Percentiles rank a stretch among this genome's conserved stretches.
Evolutionary conservation across 495 filamentous ascomycete species (phyloP).

Genomic region (Trichoderma gamsii): DNA sequence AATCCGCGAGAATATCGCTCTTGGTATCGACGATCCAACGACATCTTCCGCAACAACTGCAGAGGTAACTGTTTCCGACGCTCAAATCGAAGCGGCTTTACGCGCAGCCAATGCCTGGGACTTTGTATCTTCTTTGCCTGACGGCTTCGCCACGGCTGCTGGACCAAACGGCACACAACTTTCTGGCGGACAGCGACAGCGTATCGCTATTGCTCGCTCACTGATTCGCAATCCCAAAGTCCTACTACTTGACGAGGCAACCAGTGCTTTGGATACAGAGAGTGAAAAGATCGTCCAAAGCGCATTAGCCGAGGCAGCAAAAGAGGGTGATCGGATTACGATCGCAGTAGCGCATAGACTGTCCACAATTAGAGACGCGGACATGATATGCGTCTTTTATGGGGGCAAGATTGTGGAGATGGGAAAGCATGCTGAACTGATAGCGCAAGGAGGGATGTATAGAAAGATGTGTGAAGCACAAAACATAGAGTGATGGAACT

Average conservation of each 20-base stretch:
- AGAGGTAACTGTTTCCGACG: slow-evolving; percentile 25
- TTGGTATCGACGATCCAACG: slow-evolving; percentile 28
- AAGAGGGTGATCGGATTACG: slow-evolving; percentile 13
- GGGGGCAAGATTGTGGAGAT: slow-evolving; percentile 14
- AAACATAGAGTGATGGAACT: slow-evolving; percentile 15
- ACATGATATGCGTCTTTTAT: slow-evolving; percentile 16
- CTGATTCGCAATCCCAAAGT: slow-evolving; percentile 62
- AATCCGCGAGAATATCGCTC: slow-evolving; percentile 41
- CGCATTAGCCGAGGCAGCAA: slow-evolving; percentile 30
- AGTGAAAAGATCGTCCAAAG: slow-evolving; percentile 35
- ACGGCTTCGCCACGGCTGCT: slow-evolving; percentile 47
- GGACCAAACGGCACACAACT: slow-evolving; percentile 54
- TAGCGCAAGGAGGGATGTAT: slow-evolving; percentile 15
- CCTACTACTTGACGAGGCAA: slow-evolving; percentile 73
- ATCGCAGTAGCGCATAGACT: slow-evolving; percentile 16
- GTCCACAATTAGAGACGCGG: slow-evolving; percentile 15
- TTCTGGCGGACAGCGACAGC: slow-evolving; percentile 59
- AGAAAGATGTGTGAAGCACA: slow-evolving; percentile 18
- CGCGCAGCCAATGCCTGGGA: slow-evolving; percentile 30
- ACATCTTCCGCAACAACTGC: neutral
- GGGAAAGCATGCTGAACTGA: slow-evolving; percentile 15
- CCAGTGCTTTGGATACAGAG: slow-evolving; percentile 52
- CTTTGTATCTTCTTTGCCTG: slow-evolving; percentile 43
- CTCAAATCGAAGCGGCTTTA: slow-evolving; percentile 28
- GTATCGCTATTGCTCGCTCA: slow-evolving; percentile 58